Evolutionary conservation across 495 filamentous ascomycete genomes (phyloP), one percentile per base, ranked within the genome.

Genomic region (Xylaria sp.): DNA sequence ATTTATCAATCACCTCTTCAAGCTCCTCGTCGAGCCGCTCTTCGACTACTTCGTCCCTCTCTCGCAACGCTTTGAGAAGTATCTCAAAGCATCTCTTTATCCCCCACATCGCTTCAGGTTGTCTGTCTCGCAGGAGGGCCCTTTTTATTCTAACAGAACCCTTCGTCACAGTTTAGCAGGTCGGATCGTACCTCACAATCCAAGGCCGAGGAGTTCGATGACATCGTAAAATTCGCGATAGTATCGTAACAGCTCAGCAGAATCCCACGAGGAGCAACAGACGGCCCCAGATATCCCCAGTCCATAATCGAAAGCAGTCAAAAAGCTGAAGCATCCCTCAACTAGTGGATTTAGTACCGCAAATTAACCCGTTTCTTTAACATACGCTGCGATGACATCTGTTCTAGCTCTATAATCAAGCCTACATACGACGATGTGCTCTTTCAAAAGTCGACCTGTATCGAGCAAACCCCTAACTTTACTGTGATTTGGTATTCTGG

Each of bases 11-110:
- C n/a, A n/a, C n/a, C n/a, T n/a, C n/a, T n/a, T n/a, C n/a, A n/a
- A n/a, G n/a, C n/a, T n/a, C n/a, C n/a, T n/a, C n/a, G n/a, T n/a
- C n/a, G n/a, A 41, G 12, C 41, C 9, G 26, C 2, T 48, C 21
- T 33, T 33, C 26, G 15, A 48, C 41, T 1, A 35, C 26, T 19
- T 65, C 61, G 29, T 29, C 43, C 29, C 61, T 65, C 5, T 65
- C 43, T 17, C 43, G 61, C 26, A 65, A 15, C 9, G 61, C 61
- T 50, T 50, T 35, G 14, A 65, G 61, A 15, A 65, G 43, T 50
- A 65, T 65, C 43, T 65, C n/a, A 17, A 37, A 65, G 61, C 61
- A 65, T 65, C n/a, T 65, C 61, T 17, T 35, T 41, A 50, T 65
- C 61, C 17, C 14, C n/a, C 43, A 33, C 61, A 48, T 15, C 5